These are phyloP conservation scores for Ustilago xerochloae DNA, from an alignment of 1,284 basidiomycete species.

Conservation along the genomic window DNA sequence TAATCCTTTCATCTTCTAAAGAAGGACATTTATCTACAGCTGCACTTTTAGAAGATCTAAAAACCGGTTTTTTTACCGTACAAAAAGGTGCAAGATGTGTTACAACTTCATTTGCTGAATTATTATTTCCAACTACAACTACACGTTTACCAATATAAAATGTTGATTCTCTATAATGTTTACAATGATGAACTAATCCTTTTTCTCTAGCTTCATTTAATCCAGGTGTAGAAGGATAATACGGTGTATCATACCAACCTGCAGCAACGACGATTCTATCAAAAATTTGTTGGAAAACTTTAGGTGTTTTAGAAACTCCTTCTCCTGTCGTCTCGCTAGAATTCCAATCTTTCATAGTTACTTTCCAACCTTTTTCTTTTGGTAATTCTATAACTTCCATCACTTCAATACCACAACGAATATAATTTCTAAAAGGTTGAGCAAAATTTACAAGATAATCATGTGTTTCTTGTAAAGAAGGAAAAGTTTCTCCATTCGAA, in stretches of 20 bases:
- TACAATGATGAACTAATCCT: slow-evolving; percentile 57
- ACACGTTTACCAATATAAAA: slow-evolving; percentile 40
- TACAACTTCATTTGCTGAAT: slow-evolving; percentile 58
- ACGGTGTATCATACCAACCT: slow-evolving; percentile 58
- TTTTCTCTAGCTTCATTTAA: slow-evolving; percentile 23
- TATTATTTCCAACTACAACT: slow-evolving; percentile 62
- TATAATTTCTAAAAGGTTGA: slow-evolving; percentile 23
- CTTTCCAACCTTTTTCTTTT: slow-evolving; percentile 32
- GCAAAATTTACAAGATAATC: slow-evolving; percentile 46
- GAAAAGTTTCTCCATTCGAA: slow-evolving; percentile 49
- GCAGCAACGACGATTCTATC: slow-evolving; percentile 54
- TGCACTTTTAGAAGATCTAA: slow-evolving; percentile 28
- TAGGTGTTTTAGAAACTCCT: slow-evolving; percentile 22
- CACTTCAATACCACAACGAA: slow-evolving; percentile 49
- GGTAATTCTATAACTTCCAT: slow-evolving; percentile 48
- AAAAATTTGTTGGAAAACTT: slow-evolving; percentile 14
- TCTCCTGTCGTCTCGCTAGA: not conserved
- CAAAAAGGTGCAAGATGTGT: slow-evolving; percentile 54
- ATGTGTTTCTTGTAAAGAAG: slow-evolving; percentile 53
- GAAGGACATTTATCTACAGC: slow-evolving; percentile 43
- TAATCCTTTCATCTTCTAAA: slow-evolving; percentile 53
- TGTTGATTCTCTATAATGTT: slow-evolving; percentile 57
- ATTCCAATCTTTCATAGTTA: slow-evolving; percentile 43
- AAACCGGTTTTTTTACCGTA: slow-evolving; percentile 35
- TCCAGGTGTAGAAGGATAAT: slow-evolving; percentile 48